These are phyloP conservation scores for Garcia nutans DNA, from an alignment of 345 rosid species.

Conservation along the genomic window DNA sequence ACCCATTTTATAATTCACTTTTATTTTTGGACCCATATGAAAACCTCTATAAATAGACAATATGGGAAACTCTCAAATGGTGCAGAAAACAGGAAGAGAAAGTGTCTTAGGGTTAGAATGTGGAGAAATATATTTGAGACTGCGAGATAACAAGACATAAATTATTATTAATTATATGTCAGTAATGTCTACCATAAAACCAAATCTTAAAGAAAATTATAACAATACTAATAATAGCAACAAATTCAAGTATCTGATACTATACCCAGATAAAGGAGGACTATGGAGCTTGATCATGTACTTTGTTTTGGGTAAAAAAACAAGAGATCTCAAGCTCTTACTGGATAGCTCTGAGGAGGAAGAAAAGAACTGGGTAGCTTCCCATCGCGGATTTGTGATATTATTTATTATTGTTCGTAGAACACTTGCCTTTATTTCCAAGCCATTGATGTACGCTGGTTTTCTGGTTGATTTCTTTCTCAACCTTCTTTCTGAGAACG, in stretches of 20 bases:
- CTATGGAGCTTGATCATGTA: slow-evolving; percentile 45
- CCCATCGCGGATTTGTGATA: slow-evolving; percentile 55
- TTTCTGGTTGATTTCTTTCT: slow-evolving; percentile 53
- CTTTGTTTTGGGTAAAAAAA: slow-evolving; percentile 35
- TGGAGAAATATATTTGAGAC: too few relatives aligned
- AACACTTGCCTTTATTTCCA: slow-evolving; percentile 44
- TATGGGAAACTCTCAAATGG: too few relatives aligned
- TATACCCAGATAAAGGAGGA: slow-evolving; percentile 58
- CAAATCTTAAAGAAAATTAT: neutral
- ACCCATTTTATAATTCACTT: too few relatives aligned
- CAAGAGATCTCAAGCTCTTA: slow-evolving; percentile 45
- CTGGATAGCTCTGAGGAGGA: slow-evolving; percentile 46
- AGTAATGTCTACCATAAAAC: neutral
- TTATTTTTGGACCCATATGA: too few relatives aligned
- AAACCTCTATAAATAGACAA: too few relatives aligned
- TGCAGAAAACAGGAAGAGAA: too few relatives aligned
- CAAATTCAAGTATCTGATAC: slow-evolving; percentile 29
- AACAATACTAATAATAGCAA: too few relatives aligned
- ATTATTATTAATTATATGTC: too few relatives aligned
- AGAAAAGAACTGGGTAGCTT: slow-evolving; percentile 21
- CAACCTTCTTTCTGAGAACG: slow-evolving; percentile 59
- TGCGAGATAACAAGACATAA: too few relatives aligned
- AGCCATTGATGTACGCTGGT: slow-evolving; percentile 66
- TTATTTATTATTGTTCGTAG: slow-evolving; percentile 56
- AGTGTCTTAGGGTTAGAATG: too few relatives aligned